Percentiles rank a stretch among this genome's conserved stretches.
Evolutionary conservation across 2,329 filamentous ascomycete genomes (phyloP).

Genomic region (Ophiocordyceps camponoti-leonardi): DNA sequence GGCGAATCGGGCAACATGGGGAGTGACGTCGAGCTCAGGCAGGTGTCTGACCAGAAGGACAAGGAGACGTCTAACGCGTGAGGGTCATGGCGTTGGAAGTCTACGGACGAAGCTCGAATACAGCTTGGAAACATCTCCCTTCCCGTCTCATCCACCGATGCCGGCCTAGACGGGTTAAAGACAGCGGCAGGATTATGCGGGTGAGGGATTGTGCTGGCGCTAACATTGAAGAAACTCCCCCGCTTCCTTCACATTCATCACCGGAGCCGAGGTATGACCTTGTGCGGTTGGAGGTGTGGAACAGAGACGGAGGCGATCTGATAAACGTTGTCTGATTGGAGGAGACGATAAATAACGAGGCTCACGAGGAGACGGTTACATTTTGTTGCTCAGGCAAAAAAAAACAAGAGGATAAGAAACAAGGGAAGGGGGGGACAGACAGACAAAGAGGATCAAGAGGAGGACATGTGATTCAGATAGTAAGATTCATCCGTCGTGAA

Average conservation of each 20-base stretch:
- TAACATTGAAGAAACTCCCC: no score
- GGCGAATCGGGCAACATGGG: slow-evolving; percentile 11
- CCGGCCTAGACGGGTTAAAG: no score
- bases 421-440: neutral
- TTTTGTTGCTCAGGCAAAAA: neutral
- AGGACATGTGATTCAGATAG: neutral
- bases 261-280: no score
- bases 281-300: no score
- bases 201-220: no score
- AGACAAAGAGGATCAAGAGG: neutral
- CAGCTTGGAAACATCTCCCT: no score
- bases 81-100: neutral
- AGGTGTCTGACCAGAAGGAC: slow-evolving; percentile 9
- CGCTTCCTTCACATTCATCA: no score
- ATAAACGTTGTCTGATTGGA: neutral
- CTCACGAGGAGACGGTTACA: neutral
- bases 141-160: no score
- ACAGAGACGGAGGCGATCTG: neutral
- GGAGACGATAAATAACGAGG: neutral
- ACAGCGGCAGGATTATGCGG: no score
- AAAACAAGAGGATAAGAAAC: neutral
- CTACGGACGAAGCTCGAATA: neutral
- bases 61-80: slow-evolving; percentile 10
- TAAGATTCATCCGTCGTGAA: neutral
- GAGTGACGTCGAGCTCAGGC: slow-evolving; percentile 17